These are phyloP conservation scores for Neurospora intermedia DNA, from an alignment of 495 filamentous ascomycete species.

Conservation along the genomic window DNA sequence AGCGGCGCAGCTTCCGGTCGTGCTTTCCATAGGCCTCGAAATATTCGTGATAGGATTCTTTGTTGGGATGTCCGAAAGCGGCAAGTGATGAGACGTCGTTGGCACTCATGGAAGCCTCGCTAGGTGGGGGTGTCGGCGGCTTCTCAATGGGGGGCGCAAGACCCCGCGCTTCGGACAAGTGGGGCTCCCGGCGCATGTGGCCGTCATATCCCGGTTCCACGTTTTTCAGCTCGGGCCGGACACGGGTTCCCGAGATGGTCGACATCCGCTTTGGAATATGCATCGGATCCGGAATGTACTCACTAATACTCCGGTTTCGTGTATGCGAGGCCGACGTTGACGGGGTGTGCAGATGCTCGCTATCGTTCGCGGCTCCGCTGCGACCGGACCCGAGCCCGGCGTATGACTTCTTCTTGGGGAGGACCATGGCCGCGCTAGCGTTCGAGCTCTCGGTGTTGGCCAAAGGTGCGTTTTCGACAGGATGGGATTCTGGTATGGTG, in stretches of 20 bases:
- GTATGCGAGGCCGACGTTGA: slow-evolving; percentile 30
- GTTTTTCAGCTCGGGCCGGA: slow-evolving; percentile 37
- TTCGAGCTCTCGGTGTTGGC: slow-evolving; percentile 43
- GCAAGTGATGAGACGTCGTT: slow-evolving; percentile 21
- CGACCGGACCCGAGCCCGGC: slow-evolving; percentile 30
- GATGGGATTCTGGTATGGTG: slow-evolving; percentile 21
- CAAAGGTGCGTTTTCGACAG: slow-evolving; percentile 32
- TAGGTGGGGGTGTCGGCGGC: slow-evolving; percentile 65
- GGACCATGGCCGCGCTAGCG: slow-evolving; percentile 33
- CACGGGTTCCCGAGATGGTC: slow-evolving; percentile 53
- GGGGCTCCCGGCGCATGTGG: slow-evolving; percentile 66
- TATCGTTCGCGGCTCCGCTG: not conserved
- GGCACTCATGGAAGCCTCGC: slow-evolving; percentile 44
- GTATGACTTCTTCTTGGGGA: slow-evolving; percentile 43
- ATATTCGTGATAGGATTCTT: slow-evolving; percentile 39
- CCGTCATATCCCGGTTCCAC: slow-evolving; percentile 28
- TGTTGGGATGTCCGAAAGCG: slow-evolving; percentile 19
- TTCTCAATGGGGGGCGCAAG: slow-evolving; percentile 44
- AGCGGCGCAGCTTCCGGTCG: slow-evolving; percentile 49
- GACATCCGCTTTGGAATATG: slow-evolving; percentile 59
- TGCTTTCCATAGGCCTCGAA: slow-evolving; percentile 51
- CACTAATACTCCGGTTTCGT: slow-evolving; percentile 75
- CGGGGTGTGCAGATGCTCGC: not conserved
- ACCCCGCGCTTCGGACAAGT: slow-evolving; percentile 68
- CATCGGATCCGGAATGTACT: slow-evolving; percentile 66